Base-by-base conservation (phyloP, 2,329 filamentous ascomycete species). In the Fusarium sp. region DNA sequence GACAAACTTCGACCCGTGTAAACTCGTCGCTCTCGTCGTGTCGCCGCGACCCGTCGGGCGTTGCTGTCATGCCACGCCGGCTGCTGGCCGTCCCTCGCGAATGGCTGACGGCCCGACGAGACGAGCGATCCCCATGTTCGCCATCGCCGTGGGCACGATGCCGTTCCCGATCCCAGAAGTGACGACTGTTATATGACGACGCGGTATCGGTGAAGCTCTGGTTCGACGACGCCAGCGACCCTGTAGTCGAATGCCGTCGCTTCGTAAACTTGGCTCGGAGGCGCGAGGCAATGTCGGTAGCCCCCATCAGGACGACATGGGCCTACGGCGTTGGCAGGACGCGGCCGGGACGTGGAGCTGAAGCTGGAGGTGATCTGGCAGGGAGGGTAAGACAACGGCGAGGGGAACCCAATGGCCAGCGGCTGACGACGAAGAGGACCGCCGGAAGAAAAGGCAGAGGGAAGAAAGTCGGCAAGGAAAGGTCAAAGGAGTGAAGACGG, bases 191-290 rank as follows among this genome's bases (percentile, higher is more conserved):
- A 18, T 74, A 43, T 16, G 75, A 72, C 43, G 71, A 72, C 13
- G 58, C 54, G 23, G 66, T 62, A 41, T 73, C 62, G 48, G 69
- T 61, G 41, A 59, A 46, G 68, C 76, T 69, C 70, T 68, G 73
- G 57, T 70, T 78, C 54, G 78, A 79, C 54, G 82, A 80, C 34
- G 77, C 72, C 62, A 82, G 70, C 40, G 82, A 80, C 47, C 78
- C 77, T 31, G 78, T 72, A 36, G 78, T 76, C 58, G 84, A 85
- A 61, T 82, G 79, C 68, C 83, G 80, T 64, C 77, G 72, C 44
- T 83, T 78, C 58, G 82, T 77, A 65, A 86, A 82, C 67, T 81
- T 84, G 72, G 83, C 83, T 75, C 82, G 82, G 73, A 87, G 80
- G 68, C 83, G 84, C 67, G 84, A 81, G 72, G 78, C 82, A 60